A percentile compares a stretch with the other conserved stretches of the same genome.
Conservation (phyloP, 345 rosid genomes). For the Ceriops tagal region DNA sequence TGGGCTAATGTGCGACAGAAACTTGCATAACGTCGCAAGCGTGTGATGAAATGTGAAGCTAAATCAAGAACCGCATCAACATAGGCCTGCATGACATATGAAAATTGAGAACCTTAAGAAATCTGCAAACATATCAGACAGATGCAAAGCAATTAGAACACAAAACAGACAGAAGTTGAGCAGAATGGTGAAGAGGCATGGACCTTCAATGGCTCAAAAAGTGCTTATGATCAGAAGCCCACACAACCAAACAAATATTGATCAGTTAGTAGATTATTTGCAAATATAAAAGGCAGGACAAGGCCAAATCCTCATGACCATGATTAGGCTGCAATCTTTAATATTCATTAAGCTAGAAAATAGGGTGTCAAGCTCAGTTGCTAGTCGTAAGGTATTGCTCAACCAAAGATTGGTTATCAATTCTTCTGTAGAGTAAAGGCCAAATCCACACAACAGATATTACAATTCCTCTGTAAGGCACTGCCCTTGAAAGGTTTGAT, state of each 20-base stretch:
- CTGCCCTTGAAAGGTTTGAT: too few species aligned
- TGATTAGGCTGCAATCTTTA: too few species aligned
- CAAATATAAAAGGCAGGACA: background rate
- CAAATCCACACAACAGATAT: too few species aligned
- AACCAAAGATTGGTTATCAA: too few species aligned
- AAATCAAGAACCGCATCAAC: conserved; percentile 98
- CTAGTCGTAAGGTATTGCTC: too few species aligned
- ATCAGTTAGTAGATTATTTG: background rate
- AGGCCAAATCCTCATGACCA: background rate
- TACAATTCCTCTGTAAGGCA: too few species aligned
- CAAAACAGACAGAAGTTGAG: background rate
- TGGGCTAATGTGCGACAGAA: conserved; percentile 97
- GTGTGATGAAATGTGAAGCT: conserved; percentile 97
- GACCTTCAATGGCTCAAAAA: conserved; percentile 1
- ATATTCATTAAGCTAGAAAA: too few species aligned
- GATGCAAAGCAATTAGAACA: background rate
- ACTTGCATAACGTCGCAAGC: conserved; percentile 95
- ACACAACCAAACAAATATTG: background rate
- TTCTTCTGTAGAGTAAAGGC: too few species aligned
- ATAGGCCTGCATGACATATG: conserved; percentile 63
- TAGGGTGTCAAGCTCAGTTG: too few species aligned
- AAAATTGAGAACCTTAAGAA: conserved; percentile 18
- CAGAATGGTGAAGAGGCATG: background rate
- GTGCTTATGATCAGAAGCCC: background rate
- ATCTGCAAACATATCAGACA: background rate